A percentile compares a stretch with the other conserved stretches of the same genome.
Conservation (phyloP, 768 basidiomycete genomes). For the Plicaturopsis crispa region DNA sequence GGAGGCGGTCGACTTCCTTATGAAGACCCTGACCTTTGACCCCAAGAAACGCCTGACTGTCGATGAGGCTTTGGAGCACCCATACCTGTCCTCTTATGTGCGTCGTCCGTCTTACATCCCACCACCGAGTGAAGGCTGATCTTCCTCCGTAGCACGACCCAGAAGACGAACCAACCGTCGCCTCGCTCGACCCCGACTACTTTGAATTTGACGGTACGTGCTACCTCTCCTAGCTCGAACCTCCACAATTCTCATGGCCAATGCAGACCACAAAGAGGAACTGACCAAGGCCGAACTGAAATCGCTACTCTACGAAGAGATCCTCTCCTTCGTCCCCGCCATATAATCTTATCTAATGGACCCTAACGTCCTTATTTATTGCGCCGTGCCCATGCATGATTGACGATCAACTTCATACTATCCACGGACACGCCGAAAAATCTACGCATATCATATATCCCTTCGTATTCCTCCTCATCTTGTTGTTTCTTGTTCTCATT, state of each 20-base stretch:
- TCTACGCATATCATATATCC: no score
- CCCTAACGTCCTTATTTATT: no score
- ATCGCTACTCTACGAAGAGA: conserved; percentile 78
- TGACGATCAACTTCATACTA: no score
- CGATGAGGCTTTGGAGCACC: conserved; percentile 75
- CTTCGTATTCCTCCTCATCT: no score
- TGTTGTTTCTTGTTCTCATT: no score
- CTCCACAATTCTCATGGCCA: conserved; percentile 6
- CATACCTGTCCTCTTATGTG: conserved; percentile 74
- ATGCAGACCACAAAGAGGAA: conserved; percentile 59
- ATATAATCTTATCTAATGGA: conserved; percentile 35
- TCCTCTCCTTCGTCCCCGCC: conserved; percentile 63
- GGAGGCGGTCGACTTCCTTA: conserved; percentile 65
- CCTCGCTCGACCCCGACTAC: conserved; percentile 74
- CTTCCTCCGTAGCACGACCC: conserved; percentile 58
- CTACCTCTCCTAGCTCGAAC: background rate
- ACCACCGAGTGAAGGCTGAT: conserved; percentile 5
- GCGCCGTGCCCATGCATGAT: no score
- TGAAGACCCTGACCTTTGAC: conserved; percentile 80
- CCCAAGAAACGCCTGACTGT: conserved; percentile 81
- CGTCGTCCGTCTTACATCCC: conserved; percentile 14
- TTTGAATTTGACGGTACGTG: conserved; percentile 83
- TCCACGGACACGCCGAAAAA: no score
- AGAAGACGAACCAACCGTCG: conserved; percentile 81
- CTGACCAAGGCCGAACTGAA: conserved; percentile 77